Evolutionary conservation across 768 basidiomycete genomes (phyloP), one percentile per base, ranked within the genome.

Genomic region (Tephrocybe sp.): DNA sequence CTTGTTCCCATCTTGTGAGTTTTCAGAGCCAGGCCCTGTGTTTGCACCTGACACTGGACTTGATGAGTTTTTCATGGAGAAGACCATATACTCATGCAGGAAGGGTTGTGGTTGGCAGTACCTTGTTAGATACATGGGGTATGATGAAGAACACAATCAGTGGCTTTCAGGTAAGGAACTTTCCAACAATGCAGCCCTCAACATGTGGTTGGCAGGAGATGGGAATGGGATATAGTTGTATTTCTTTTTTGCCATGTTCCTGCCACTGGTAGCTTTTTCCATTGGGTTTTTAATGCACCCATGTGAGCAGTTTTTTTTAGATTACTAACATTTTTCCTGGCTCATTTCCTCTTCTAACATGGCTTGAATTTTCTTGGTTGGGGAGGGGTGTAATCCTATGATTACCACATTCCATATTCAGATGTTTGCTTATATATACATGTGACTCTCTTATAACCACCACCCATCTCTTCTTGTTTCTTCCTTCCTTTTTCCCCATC

Each of bases 101-200:
- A 36, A 47, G 0, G 65, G 68, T 0, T 41, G 58, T 0, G 61
- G 67, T 0, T 45, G 11, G 1, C 60, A 64, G 52, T 72, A 65
- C 49, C 53, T 68, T 0, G 64, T 74, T 0, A 45, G 56, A 0
- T 74, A 65, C 66, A 2, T 16, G 1, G 68, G 67, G 1, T 66
- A 62, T 30, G 59, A 60, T 0, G 37, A 51, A 0, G 58, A 61
- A 4, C 32, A 63, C 15, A 55, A 70, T 40, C 15, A 32, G 3
- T 73, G 67, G 69, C 44, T 69, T 4, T 48, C 63, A 0, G 45
- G 56, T 4, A 6, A 12, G 1, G 52, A 62, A 30, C 43, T 70
- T 0, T 31, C 59, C 8, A 55, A 70, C 15, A 56, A 47, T 15
- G 50, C 44, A 11, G 58, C 52, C 0, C 36, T 65, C 6, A 57